Evolutionary conservation across 202 grass and related monocot species (phyloP).

Genomic region (Setaria viridis): DNA sequence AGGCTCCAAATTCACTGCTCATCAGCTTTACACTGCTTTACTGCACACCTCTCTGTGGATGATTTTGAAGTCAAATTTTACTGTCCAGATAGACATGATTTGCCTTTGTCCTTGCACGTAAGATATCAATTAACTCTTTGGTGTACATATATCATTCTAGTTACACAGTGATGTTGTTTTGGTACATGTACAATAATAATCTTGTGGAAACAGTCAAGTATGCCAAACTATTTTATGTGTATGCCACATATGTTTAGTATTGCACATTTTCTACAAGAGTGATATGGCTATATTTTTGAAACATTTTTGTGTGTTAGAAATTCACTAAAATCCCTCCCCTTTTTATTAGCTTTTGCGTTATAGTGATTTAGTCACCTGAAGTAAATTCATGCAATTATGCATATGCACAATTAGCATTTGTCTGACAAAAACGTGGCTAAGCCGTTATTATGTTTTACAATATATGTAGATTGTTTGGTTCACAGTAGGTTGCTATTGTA

Average conservation of each 20-base stretch:
- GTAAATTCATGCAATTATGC: neutral
- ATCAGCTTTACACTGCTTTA: neutral
- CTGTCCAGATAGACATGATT: neutral
- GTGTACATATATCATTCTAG: slow-evolving; percentile 9
- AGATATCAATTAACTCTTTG: neutral
- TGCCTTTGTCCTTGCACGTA: slow-evolving; percentile 2
- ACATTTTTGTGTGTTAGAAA: slow-evolving; percentile 3
- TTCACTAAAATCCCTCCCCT: neutral
- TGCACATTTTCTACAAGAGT: slow-evolving; percentile 9
- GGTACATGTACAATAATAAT: neutral
- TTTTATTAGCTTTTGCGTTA: neutral
- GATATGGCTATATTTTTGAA: neutral
- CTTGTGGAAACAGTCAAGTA: slow-evolving; percentile 4
- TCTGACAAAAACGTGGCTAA: slow-evolving; percentile 21
- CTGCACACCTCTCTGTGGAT: neutral
- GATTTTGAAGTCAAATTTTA: neutral
- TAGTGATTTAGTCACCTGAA: neutral
- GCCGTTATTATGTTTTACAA: slow-evolving; percentile 22
- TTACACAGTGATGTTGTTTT: slow-evolving; percentile 12
- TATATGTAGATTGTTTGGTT: slow-evolving; percentile 23
- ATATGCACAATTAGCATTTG: neutral
- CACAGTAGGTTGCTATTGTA: neutral
- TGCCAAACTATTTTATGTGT: neutral
- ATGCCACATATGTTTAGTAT: slow-evolving; percentile 5
- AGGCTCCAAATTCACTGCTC: slow-evolving; percentile 6